Percentiles rank a stretch among this genome's conserved stretches.
Conservation (phyloP, 768 basidiomycete species). For the Cytidiella melzeri region DNA sequence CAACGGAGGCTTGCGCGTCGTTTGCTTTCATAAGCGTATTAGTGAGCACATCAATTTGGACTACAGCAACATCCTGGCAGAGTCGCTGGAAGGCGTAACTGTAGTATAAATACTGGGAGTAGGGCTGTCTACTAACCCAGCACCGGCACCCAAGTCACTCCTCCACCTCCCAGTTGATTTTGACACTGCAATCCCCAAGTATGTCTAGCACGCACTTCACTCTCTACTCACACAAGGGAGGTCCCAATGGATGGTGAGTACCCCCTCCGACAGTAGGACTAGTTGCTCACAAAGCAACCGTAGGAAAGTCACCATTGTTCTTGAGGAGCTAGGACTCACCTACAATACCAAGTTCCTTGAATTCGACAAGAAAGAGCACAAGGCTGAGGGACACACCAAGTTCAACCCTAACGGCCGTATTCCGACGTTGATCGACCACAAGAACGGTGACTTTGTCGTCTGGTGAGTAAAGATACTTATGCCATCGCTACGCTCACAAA, state of each 20-base stretch:
- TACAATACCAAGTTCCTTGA: slow-evolving; percentile 25
- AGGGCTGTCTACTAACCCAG: too few relatives aligned
- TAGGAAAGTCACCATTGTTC: slow-evolving; percentile 22
- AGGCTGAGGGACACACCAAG: slow-evolving; percentile 18
- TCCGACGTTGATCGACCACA: slow-evolving; percentile 30
- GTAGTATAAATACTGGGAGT: too few relatives aligned
- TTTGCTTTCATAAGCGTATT: too few relatives aligned
- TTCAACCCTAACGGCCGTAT: slow-evolving; percentile 31
- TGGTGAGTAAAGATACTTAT: slow-evolving; percentile 13
- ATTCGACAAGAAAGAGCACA: slow-evolving; percentile 22
- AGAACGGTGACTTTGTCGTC: slow-evolving; percentile 26
- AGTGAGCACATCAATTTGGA: too few relatives aligned
- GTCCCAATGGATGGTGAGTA: slow-evolving; percentile 19
- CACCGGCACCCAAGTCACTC: too few relatives aligned
- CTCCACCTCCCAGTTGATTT: too few relatives aligned
- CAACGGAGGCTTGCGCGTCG: too few relatives aligned
- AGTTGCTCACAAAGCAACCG: background rate
- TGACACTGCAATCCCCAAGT: too few relatives aligned
- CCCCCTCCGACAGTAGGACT: background rate
- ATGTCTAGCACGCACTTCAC: slow-evolving; percentile 25
- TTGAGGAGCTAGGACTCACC: slow-evolving; percentile 23
- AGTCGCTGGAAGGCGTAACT: too few relatives aligned
- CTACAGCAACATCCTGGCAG: too few relatives aligned
- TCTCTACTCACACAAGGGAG: slow-evolving; percentile 17
- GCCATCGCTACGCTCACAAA: background rate